phyloP scores from a whole-genome alignment of 2,329 filamentous ascomycete genomes.

The Cordyceps pruinosa region DNA sequence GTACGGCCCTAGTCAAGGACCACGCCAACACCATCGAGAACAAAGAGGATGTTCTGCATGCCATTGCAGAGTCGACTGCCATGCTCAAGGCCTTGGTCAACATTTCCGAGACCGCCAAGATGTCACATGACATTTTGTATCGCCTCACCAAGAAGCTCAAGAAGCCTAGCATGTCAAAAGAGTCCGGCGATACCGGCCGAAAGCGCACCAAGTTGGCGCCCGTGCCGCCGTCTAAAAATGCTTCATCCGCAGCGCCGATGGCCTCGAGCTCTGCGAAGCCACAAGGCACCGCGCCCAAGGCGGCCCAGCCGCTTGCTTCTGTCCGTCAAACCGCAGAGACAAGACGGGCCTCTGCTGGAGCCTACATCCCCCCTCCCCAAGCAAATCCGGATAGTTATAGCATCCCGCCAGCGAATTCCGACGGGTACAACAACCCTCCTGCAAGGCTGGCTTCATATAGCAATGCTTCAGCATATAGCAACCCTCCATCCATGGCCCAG shows the following conservation, averaged over 20 bases:
- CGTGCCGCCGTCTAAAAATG: not conserved
- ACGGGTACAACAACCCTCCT: not conserved
- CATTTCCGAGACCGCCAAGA: slow-evolving; percentile 28
- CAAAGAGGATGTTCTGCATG: slow-evolving; percentile 31
- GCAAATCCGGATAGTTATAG: not conserved
- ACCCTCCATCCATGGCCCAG: not conserved
- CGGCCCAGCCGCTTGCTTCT: not conserved
- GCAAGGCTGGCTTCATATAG: not conserved
- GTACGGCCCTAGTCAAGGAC: slow-evolving; percentile 43
- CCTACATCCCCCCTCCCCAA: not conserved
- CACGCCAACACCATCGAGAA: slow-evolving; percentile 25
- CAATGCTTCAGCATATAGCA: not conserved
- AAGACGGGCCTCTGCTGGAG: not conserved
- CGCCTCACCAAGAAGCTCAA: slow-evolving; percentile 23
- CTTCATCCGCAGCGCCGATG: not conserved
- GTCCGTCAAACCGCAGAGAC: not conserved
- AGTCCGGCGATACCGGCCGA: not conserved
- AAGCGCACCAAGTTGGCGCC: slow-evolving; percentile 6
- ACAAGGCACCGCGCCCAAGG: not conserved
- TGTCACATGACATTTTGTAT: slow-evolving; percentile 28
- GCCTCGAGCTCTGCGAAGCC: not conserved
- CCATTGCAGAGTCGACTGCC: slow-evolving; percentile 29
- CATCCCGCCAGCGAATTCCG: not conserved
- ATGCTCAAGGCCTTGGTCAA: slow-evolving; percentile 26
- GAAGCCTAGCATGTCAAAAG: slow-evolving; percentile 14